Base-by-base conservation (phyloP, 2,329 filamentous ascomycete genomes). In the Plectosphaerella sp. region DNA sequence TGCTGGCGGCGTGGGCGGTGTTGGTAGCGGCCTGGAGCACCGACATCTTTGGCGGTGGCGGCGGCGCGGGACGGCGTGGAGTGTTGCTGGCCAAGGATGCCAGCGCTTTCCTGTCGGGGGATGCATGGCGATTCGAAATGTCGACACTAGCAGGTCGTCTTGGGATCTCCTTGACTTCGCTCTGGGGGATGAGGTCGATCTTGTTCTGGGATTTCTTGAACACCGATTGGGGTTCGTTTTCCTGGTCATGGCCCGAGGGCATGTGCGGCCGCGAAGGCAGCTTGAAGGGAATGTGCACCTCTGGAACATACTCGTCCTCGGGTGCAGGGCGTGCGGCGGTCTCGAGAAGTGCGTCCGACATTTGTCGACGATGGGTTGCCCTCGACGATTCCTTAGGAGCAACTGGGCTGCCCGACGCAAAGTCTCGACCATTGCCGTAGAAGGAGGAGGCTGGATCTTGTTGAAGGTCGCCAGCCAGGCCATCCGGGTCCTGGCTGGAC, bases 31-130 rank as follows among this genome's bases (percentile, higher is more conserved):
- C 87, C 59, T 97, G 91, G n/a, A 97, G 74, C 8, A 96, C 88
- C 1, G 89, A 94, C 93, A 97, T 97, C 69, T 97, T 97, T 1
- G 94, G 93, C 8, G 91, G 91, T 3, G 93, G 93, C 0, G 84
- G 87, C 0, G 87, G 87, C 1, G 90, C 90, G 20, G 88, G 80
- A 59, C 91, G 79, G 62, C 84, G 88, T 11, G 91, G 91, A 4
- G 91, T 96, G 59, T 85, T 86, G 52, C 78, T 76, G 58, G 71
- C 80, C 52, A 84, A 73, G 1, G 73, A 64, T 11, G 77, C 72
- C 25, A 87, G 65, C 3, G 79, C 78, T 52, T 78, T 82, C 57
- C 83, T 71, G 43, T 83, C 81, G 1, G 82, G 80, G 2, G 81
- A 82, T 3, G 61, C 64, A 58, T 64, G 66, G 46, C 64, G 50